phyloP scores from a whole-genome alignment of 1,284 basidiomycete species.

The Rhodotorula sp. region DNA sequence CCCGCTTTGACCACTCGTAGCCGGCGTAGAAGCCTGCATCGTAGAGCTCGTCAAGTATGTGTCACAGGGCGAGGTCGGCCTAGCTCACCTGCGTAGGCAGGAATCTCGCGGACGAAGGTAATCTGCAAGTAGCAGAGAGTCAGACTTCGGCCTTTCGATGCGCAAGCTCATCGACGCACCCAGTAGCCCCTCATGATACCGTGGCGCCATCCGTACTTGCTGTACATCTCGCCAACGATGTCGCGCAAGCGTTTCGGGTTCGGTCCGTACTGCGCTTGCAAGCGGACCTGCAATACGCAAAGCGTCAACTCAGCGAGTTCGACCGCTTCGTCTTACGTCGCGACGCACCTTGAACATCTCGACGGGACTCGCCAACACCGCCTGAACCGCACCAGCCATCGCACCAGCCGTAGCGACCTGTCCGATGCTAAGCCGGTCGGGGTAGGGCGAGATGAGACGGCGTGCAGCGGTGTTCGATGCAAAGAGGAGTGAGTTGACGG shows the following conservation, averaged over 20 bases:
- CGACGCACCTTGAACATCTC: conserved; percentile 54
- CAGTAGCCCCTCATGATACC: conserved; percentile 97
- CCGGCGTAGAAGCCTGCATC: conserved; percentile 60
- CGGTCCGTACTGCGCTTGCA: conserved; percentile 86
- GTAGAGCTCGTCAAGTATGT: not conserved
- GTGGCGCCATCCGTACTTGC: conserved; percentile 72
- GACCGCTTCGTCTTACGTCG: not conserved
- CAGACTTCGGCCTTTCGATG: not conserved
- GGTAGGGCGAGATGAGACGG: conserved; percentile 81
- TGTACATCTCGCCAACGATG: conserved; percentile 78
- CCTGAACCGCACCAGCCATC: conserved; percentile 86
- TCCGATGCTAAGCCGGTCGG: conserved; percentile 59
- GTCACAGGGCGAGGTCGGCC: conserved; percentile 55
- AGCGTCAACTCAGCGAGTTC: not conserved
- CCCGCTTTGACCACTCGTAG: conserved; percentile 83
- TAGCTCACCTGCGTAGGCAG: conserved; percentile 68
- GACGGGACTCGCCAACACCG: conserved; percentile 60
- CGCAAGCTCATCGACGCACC: conserved; percentile 54
- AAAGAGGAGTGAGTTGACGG: conserved; percentile 93
- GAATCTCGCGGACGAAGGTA: conserved; percentile 89
- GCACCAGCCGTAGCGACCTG: conserved; percentile 81
- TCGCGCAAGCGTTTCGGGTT: conserved; percentile 62
- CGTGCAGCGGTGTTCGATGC: conserved; percentile 80
- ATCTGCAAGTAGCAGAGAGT: conserved; percentile 55
- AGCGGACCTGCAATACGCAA: conserved; percentile 73